phyloP scores from a whole-genome alignment of 1,139 yeast species.

The Taiozyma onychis region DNA sequence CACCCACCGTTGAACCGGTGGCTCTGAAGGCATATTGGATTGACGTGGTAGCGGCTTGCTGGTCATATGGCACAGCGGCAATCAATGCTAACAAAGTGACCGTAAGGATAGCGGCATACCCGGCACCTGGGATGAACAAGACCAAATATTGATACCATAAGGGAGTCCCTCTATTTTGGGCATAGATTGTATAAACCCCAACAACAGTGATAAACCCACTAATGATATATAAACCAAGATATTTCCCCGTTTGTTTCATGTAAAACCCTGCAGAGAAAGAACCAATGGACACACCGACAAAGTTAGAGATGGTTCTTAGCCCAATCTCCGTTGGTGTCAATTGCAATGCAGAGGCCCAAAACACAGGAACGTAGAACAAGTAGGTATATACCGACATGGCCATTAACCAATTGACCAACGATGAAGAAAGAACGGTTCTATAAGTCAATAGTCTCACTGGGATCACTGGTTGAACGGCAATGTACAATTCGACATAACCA shows the following conservation, averaged over 20 bases:
- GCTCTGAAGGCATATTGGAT: constrained; percentile 74
- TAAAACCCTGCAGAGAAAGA: constrained; percentile 58
- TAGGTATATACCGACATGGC: constrained; percentile 46
- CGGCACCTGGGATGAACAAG: constrained; percentile 43
- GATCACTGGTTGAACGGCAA: constrained; percentile 60
- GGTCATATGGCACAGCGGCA: constrained; percentile 54
- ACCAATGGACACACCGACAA: constrained; percentile 57
- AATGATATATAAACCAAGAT: constrained; percentile 40
- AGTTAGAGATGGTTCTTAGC: constrained; percentile 51
- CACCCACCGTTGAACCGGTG: constrained; percentile 69
- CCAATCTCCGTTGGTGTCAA: constrained; percentile 55
- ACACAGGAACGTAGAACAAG: constrained; percentile 57
- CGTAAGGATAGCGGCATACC: constrained; percentile 55
- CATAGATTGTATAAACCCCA: constrained; percentile 35
- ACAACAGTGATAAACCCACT: constrained; percentile 37
- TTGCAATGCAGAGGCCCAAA: constrained; percentile 47
- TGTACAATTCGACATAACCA: constrained; percentile 44
- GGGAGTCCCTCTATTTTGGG: constrained; percentile 13
- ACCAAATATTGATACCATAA: constrained; percentile 19
- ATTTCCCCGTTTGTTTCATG: constrained; percentile 62
- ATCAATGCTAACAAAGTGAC: constrained; percentile 56
- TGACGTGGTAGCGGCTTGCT: constrained; percentile 69
- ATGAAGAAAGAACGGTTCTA: constrained; percentile 53
- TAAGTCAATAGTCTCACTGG: constrained; percentile 45
- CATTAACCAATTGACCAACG: constrained; percentile 60